Percentiles rank a stretch among this genome's conserved stretches.
These are phyloP conservation scores for Penicillium hordei DNA, from an alignment of 2,329 filamentous ascomycete species.

Conservation along the genomic window DNA sequence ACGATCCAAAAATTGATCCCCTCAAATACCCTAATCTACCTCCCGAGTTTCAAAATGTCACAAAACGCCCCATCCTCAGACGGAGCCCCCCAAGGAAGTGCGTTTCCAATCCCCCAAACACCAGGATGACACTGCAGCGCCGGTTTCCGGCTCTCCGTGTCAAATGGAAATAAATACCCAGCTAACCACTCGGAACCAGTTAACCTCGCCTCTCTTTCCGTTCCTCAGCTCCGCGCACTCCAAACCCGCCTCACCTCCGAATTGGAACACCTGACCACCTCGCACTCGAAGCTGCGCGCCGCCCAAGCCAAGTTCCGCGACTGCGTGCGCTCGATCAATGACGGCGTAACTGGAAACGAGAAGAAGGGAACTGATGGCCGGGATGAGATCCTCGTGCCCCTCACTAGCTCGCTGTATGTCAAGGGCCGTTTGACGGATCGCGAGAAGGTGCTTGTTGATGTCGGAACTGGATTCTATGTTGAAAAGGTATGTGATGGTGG, in stretches of 20 bases:
- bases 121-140: background rate
- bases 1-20: background rate
- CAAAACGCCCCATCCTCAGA: slow-evolving; percentile 32
- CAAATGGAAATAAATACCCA: background rate
- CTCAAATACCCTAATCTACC: background rate
- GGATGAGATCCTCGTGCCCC: slow-evolving; percentile 73
- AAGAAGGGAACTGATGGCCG: slow-evolving; percentile 36
- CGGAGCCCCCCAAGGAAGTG: slow-evolving; percentile 34
- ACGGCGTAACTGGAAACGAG: slow-evolving; percentile 50
- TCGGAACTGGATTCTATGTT: slow-evolving; percentile 91
- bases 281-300: slow-evolving; percentile 83
- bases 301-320: slow-evolving; percentile 92
- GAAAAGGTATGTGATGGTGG: slow-evolving; percentile 66
- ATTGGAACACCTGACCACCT: slow-evolving; percentile 87
- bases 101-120: slow-evolving; percentile 5
- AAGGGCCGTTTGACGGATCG: slow-evolving; percentile 74
- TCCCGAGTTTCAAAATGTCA: slow-evolving; percentile 23
- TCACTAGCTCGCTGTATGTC: slow-evolving; percentile 94
- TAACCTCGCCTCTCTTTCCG: slow-evolving; percentile 73
- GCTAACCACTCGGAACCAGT: slow-evolving; percentile 38
- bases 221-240: slow-evolving; percentile 82
- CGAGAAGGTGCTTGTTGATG: slow-evolving; percentile 80
- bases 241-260: slow-evolving; percentile 97
- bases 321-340: slow-evolving; percentile 74
- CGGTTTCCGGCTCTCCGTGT: background rate